These are phyloP conservation scores for Blastocystis sp. DNA, from an alignment of 352 stramenopile genomes.

Conservation along the genomic window DNA sequence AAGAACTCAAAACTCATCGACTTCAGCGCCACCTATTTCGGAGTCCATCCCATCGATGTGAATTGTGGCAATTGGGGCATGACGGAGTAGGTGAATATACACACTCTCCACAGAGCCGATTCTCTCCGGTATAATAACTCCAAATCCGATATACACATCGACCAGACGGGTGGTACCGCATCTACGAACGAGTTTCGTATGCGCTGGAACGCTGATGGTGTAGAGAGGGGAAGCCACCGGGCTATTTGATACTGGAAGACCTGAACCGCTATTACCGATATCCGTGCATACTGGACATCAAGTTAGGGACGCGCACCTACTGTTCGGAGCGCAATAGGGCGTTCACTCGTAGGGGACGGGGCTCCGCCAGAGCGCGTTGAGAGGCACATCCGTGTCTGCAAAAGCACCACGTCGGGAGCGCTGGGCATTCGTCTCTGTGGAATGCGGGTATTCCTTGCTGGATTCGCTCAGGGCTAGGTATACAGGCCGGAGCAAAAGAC, in stretches of 20 bases:
- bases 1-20: conserved; percentile 27
- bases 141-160: background rate
- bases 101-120: background rate
- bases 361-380: conserved; percentile 38
- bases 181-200: background rate
- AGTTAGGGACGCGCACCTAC: conserved; percentile 35
- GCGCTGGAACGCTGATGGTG: background rate
- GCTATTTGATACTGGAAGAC: conserved; percentile 45
- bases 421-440: conserved; percentile 57
- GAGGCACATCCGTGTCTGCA: conserved; percentile 34
- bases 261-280: conserved; percentile 39
- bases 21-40: conserved; percentile 48
- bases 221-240: background rate
- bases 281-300: conserved; percentile 50
- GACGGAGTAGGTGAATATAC: background rate
- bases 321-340: background rate
- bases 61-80: background rate
- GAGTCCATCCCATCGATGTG: conserved; percentile 20
- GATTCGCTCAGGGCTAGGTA: background rate
- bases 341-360: conserved; percentile 20
- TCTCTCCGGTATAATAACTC: background rate
- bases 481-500: background rate
- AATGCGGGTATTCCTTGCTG: conserved; percentile 6
- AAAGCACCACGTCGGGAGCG: conserved; percentile 43
- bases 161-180: background rate